Conservation (phyloP, 495 filamentous ascomycete species). For the Annulohypoxylon nitens region DNA sequence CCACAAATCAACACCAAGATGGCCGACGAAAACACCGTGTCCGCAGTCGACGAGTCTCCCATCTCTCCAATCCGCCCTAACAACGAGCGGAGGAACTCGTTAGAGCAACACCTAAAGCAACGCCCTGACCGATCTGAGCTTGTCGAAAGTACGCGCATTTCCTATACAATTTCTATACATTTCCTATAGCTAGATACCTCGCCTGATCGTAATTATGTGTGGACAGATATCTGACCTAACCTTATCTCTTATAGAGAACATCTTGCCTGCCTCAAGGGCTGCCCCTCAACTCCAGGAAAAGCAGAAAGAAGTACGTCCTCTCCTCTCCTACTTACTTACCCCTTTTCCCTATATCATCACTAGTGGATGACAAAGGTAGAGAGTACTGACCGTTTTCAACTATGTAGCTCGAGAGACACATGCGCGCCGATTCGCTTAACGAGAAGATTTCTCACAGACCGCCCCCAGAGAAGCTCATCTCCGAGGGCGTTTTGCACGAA, state of each 20-base stretch:
- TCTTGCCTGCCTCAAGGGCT: constrained; percentile 80
- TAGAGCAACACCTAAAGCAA: constrained; percentile 84
- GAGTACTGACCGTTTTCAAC: not conserved
- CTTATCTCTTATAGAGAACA: constrained; percentile 69
- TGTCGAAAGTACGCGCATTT: constrained; percentile 73
- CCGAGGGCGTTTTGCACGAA: constrained; percentile 79
- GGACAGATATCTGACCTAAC: constrained; percentile 9
- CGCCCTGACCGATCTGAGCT: constrained; percentile 86
- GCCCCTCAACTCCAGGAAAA: constrained; percentile 81
- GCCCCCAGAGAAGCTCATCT: constrained; percentile 77
- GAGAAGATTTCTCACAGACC: constrained; percentile 84
- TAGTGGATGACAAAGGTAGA: not conserved
- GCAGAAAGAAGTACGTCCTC: constrained; percentile 70
- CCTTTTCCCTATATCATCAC: not conserved
- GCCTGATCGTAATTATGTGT: not conserved
- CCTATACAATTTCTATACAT: constrained; percentile 55
- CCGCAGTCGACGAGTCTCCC: constrained; percentile 67
- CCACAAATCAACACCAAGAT: constrained; percentile 47
- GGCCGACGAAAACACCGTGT: constrained; percentile 53
- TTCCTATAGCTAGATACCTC: constrained; percentile 32
- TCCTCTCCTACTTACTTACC: not conserved
- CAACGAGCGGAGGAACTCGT: constrained; percentile 82
- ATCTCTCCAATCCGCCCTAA: constrained; percentile 71
- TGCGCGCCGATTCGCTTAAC: constrained; percentile 86
- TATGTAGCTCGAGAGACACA: constrained; percentile 77